These are phyloP conservation scores for Alternaria ethzedia DNA, from an alignment of 2,329 filamentous ascomycete genomes.

Conservation along the genomic window DNA sequence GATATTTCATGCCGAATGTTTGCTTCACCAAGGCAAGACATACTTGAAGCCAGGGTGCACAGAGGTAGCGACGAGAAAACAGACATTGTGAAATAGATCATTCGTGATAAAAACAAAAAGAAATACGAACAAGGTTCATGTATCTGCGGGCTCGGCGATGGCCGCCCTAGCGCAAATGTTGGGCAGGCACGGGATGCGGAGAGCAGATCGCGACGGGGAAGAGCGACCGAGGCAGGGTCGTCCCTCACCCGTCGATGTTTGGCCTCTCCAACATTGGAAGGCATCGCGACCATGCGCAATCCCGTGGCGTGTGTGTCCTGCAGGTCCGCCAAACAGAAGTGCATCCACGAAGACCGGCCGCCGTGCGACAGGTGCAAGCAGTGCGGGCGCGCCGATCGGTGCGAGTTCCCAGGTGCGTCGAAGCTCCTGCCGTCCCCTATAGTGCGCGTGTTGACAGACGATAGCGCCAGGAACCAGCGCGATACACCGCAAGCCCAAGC, in stretches of 20 bases:
- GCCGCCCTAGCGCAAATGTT: not conserved
- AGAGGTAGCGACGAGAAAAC: no score
- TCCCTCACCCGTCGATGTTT: not conserved
- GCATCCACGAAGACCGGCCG: slow-evolving; percentile 48
- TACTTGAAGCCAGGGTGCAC: not conserved
- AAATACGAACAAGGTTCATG: not conserved
- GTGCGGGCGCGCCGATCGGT: slow-evolving; percentile 38
- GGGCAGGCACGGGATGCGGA: slow-evolving; percentile 5
- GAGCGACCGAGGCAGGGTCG: not conserved
- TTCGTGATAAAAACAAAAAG: not conserved
- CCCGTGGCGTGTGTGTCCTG: slow-evolving; percentile 49
- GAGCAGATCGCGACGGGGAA: slow-evolving; percentile 2
- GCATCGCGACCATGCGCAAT: slow-evolving; percentile 41
- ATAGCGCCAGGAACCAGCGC: slow-evolving; percentile 47
- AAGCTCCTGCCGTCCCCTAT: not conserved
- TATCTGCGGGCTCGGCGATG: not conserved
- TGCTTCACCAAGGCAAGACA: not conserved
- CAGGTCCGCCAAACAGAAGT: slow-evolving; percentile 49
- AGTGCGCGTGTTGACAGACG: not conserved
- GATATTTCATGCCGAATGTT: not conserved
- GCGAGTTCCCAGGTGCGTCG: slow-evolving; percentile 25
- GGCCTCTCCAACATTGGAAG: not conserved
- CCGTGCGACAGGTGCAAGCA: slow-evolving; percentile 49
- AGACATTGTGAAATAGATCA: no score
- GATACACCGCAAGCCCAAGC: slow-evolving; percentile 48